Conservation (phyloP, 176 grass and related monocot genomes). For the Oryza brachyantha region DNA sequence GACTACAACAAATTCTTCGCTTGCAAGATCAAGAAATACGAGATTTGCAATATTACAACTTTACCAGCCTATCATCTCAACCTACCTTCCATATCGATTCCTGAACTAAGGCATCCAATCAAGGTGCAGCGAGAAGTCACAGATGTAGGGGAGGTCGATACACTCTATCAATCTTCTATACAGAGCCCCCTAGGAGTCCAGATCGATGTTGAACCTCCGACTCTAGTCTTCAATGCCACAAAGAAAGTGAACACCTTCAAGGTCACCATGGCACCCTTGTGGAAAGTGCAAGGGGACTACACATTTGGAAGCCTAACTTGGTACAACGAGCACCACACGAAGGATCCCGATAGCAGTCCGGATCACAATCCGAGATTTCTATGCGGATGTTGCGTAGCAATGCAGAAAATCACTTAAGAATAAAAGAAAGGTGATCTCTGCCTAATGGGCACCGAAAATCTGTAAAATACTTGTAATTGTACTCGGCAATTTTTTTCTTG, state of each 20-base stretch:
- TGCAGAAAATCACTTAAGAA: not conserved
- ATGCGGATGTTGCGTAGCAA: slow-evolving; percentile 18
- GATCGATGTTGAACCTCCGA: slow-evolving; percentile 17
- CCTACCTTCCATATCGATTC: slow-evolving; percentile 46
- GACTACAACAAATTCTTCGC: slow-evolving; percentile 43
- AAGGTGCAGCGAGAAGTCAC: slow-evolving; percentile 35
- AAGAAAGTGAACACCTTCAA: slow-evolving; percentile 34
- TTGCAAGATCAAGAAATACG: slow-evolving; percentile 1
- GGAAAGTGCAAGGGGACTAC: slow-evolving; percentile 38
- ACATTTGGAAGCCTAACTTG: slow-evolving; percentile 45
- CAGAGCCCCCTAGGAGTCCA: slow-evolving; percentile 25
- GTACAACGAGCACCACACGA: slow-evolving; percentile 1
- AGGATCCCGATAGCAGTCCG: slow-evolving; percentile 26
- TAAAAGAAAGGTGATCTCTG: not conserved
- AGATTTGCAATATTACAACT: slow-evolving; percentile 9
- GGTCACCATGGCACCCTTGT: slow-evolving; percentile 17
- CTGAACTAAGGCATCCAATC: slow-evolving; percentile 26
- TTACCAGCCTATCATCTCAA: slow-evolving; percentile 37
- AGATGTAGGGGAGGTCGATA: slow-evolving; percentile 31
- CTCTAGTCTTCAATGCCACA: slow-evolving; percentile 29
- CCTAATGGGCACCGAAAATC: not conserved
- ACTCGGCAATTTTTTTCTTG: not conserved
- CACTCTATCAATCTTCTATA: slow-evolving; percentile 26
- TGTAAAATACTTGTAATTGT: not conserved
- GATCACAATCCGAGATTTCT: slow-evolving; percentile 22